These are phyloP conservation scores for Metschnikowia bowlesiae DNA, from an alignment of 805 yeast genomes.

Conservation along the genomic window DNA sequence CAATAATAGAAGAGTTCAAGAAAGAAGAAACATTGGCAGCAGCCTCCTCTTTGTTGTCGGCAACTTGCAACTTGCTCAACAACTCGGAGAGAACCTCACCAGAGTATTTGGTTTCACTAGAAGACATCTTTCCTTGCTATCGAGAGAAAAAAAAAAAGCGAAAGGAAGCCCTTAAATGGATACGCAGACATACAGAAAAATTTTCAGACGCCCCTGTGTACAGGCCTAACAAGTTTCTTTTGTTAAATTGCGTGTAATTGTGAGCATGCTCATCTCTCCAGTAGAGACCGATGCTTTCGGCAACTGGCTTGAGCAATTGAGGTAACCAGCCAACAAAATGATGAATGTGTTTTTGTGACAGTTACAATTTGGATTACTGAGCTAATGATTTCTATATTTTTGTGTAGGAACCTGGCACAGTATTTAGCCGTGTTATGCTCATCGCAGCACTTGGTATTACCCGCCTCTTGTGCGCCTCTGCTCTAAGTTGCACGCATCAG, in stretches of 20 bases:
- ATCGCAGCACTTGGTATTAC: constrained; percentile 2
- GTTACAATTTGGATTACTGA: not conserved
- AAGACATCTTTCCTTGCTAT: constrained; percentile 39
- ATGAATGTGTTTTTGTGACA: not conserved
- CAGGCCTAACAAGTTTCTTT: constrained; percentile 14
- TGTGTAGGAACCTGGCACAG: not conserved
- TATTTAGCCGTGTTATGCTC: not conserved
- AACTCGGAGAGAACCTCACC: constrained; percentile 87
- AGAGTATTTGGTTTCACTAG: constrained; percentile 54
- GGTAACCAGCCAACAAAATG: not conserved
- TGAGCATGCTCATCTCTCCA: constrained; percentile 8
- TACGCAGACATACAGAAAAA: constrained; percentile 15
- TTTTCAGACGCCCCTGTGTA: constrained; percentile 13
- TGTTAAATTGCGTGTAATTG: constrained; percentile 11
- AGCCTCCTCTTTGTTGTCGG: constrained; percentile 83
- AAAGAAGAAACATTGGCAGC: constrained; percentile 88
- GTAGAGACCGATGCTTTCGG: not conserved
- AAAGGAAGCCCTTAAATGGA: constrained; percentile 12
- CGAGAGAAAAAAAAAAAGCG: constrained; percentile 13
- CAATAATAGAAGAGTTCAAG: constrained; percentile 94
- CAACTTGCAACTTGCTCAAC: constrained; percentile 87
- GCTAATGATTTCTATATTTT: not conserved
- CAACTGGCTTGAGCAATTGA: too few species aligned
- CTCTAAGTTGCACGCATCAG: not conserved
- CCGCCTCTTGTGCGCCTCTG: constrained; percentile 1